These are phyloP conservation scores for Talaromyces liani DNA, from an alignment of 495 filamentous ascomycete genomes.

Conservation along the genomic window DNA sequence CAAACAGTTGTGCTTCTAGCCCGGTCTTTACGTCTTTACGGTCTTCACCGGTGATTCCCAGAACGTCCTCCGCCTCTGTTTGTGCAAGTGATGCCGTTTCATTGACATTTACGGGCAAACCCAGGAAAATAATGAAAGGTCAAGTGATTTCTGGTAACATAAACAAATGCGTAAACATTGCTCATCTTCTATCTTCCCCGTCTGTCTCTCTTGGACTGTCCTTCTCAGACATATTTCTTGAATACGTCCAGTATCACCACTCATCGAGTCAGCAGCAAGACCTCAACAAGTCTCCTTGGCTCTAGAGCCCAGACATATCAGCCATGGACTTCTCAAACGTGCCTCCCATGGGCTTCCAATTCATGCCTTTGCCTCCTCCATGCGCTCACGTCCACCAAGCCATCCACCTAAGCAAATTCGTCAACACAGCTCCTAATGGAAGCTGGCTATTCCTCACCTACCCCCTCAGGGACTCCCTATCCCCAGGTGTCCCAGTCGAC, in stretches of 20 bases:
- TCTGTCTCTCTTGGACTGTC: not conserved
- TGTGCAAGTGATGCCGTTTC: not conserved
- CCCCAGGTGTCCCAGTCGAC: not conserved
- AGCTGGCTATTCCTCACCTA: not conserved
- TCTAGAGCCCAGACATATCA: not conserved
- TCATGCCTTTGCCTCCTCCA: not conserved
- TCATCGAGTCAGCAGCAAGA: not conserved
- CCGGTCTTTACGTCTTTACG: no score
- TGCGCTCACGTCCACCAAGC: not conserved
- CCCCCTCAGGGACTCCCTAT: not conserved
- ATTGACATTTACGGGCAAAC: not conserved
- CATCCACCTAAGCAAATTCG: not conserved
- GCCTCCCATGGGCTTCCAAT: not conserved
- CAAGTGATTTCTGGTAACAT: not conserved
- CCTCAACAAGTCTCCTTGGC: not conserved
- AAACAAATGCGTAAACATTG: not conserved
- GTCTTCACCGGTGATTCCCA: not conserved
- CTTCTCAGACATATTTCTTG: not conserved
- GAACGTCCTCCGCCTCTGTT: not conserved
- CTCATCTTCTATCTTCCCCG: not conserved
- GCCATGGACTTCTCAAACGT: not conserved
- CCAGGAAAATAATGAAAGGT: not conserved
- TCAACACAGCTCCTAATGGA: not conserved
- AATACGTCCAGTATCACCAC: not conserved
- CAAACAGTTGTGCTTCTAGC: no score